These are phyloP conservation scores for Penicillium sp. DNA, from an alignment of 2,329 filamentous ascomycete genomes.

Conservation along the genomic window DNA sequence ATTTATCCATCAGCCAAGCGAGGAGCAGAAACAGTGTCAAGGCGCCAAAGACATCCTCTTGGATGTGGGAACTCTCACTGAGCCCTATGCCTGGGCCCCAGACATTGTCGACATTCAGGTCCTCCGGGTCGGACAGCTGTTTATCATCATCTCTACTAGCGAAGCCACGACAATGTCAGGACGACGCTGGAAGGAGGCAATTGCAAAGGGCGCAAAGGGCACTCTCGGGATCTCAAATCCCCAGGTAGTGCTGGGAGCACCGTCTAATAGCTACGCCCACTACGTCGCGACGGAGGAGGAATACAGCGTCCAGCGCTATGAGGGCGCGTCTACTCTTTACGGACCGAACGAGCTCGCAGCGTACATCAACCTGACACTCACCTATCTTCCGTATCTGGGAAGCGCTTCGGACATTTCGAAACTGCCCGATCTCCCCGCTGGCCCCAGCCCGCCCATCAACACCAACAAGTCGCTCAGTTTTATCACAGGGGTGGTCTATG, in stretches of 20 bases:
- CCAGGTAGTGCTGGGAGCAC: constrained; percentile 80
- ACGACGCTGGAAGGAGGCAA: constrained; percentile 75
- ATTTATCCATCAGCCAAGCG: constrained; percentile 67
- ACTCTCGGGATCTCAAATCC: constrained; percentile 54
- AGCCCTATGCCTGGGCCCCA: constrained; percentile 82
- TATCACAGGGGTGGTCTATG: constrained; percentile 74
- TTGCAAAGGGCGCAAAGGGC: constrained; percentile 56
- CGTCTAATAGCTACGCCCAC: constrained; percentile 87
- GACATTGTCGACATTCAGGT: constrained; percentile 89
- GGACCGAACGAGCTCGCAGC: constrained; percentile 79
- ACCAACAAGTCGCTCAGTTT: constrained; percentile 72
- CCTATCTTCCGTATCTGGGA: constrained; percentile 65
- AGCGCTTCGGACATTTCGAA: constrained; percentile 42
- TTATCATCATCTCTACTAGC: constrained; percentile 80
- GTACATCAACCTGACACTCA: constrained; percentile 82
- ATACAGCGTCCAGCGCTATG: constrained; percentile 82
- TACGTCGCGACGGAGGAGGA: constrained; percentile 78
- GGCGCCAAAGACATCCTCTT: constrained; percentile 79
- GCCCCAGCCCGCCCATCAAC: constrained; percentile 73
- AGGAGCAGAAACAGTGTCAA: constrained; percentile 73
- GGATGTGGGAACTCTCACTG: constrained; percentile 76
- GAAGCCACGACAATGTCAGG: constrained; percentile 93
- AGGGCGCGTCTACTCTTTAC: constrained; percentile 89
- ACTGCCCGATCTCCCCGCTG: constrained; percentile 48
- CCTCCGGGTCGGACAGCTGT: constrained; percentile 77